These are phyloP conservation scores for Colletotrichum tropicale DNA, from an alignment of 2,329 filamentous ascomycete species.

Conservation along the genomic window DNA sequence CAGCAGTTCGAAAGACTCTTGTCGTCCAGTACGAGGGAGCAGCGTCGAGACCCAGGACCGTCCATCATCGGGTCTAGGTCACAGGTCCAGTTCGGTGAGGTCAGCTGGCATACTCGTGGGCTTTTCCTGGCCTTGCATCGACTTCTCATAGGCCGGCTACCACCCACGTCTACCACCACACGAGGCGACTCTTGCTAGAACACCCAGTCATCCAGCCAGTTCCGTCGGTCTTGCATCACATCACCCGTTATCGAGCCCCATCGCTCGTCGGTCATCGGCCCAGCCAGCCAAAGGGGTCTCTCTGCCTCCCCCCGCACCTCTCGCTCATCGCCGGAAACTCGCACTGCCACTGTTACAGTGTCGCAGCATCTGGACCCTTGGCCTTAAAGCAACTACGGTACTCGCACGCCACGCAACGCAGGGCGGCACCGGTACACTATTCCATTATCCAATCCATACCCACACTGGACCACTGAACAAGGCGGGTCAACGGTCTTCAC, in stretches of 20 bases:
- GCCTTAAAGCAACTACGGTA: not conserved
- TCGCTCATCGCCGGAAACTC: not conserved
- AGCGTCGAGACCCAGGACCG: not conserved
- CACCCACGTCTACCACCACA: conserved; percentile 13
- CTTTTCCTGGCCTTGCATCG: not conserved
- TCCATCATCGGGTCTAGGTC: not conserved
- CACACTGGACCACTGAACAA: not conserved
- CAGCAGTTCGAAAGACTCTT: not conserved
- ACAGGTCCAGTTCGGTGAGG: conserved; percentile 12
- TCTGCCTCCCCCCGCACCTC: not conserved
- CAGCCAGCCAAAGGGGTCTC: not conserved
- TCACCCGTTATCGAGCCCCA: not conserved
- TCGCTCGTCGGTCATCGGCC: not conserved
- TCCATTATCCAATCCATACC: conserved; percentile 15
- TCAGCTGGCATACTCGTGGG: conserved; percentile 12
- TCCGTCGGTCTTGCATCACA: conserved; percentile 2
- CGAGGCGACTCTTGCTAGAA: not conserved
- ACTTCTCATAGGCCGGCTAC: conserved; percentile 8
- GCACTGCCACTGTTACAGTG: not conserved
- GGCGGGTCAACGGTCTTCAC: conserved; percentile 20
- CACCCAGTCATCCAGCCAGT: not conserved
- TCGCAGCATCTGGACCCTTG: not conserved
- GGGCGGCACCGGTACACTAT: not conserved
- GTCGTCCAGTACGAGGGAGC: not conserved
- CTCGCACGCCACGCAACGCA: conserved; percentile 9